Percentiles rank a stretch among this genome's conserved stretches.
phyloP scores from a whole-genome alignment of 1,139 yeast genomes.

The Debaryomyces sp. region DNA sequence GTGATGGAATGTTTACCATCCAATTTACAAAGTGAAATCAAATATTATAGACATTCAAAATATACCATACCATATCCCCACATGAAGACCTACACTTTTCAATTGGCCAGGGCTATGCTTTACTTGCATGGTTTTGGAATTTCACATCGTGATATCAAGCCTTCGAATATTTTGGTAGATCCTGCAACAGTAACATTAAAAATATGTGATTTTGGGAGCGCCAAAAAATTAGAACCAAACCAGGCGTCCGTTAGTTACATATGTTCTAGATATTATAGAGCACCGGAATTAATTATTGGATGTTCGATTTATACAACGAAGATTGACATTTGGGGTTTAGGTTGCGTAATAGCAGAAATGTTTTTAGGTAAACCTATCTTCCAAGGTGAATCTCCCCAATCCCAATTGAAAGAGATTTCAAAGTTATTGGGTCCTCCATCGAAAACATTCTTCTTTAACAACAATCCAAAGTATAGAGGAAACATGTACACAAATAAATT shows the following conservation, averaged over 20 bases:
- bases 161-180: conserved; percentile 75
- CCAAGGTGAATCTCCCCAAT: conserved; percentile 76
- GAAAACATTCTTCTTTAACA: conserved; percentile 69
- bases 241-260: conserved; percentile 80
- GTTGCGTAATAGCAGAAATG: conserved; percentile 87
- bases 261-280: conserved; percentile 79
- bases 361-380: conserved; percentile 78
- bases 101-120: conserved; percentile 79
- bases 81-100: conserved; percentile 78
- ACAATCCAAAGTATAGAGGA: conserved; percentile 75
- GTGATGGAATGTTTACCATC: conserved; percentile 89
- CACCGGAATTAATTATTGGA: conserved; percentile 81
- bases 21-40: conserved; percentile 72
- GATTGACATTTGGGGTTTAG: conserved; percentile 85
- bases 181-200: conserved; percentile 67
- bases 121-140: conserved; percentile 79
- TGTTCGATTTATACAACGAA: conserved; percentile 75
- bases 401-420: conserved; percentile 76
- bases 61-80: conserved; percentile 71
- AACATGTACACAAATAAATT: conserved; percentile 71
- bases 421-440: conserved; percentile 79
- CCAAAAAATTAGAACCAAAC: conserved; percentile 70
- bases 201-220: conserved; percentile 83
- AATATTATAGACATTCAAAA: conserved; percentile 64
- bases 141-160: conserved; percentile 82